Base-by-base conservation (phyloP, 257 asterid genomes). In the Oldenlandia corymbosa region DNA sequence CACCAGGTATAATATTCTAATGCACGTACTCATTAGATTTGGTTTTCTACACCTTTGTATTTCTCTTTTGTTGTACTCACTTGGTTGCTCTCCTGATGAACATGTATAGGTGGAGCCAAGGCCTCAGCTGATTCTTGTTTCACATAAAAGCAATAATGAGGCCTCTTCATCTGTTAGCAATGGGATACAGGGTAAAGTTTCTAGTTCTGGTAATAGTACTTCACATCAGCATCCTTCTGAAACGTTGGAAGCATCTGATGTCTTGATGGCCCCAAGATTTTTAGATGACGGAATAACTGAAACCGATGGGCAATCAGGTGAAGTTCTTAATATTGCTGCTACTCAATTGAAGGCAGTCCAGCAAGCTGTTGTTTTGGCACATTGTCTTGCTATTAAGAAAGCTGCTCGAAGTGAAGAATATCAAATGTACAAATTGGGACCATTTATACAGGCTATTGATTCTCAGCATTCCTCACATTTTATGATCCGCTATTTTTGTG, bases 401-500 rank as follows among this genome's bases (percentile, higher is more conserved):
- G 76, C 76, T 55, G 77, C 84, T 49, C 86, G 96, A 42, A 76
- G 64, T 78, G 97, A 89, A 71, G 99, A 92, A 76, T 49, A 85
- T 73, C 95, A 85, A 75, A 74, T 52, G 66, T 87, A 88, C 91
- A 84, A 92, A 73, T 80, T 92, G 97, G 95, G 95, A 70, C 96
- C 98, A 58, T 92, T 89, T 65, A 85, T 92, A 39, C 97, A 92
- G 87, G 96, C 99, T 60, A 78, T 89, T 79, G 91, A 89, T 82
- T 82, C 96, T 64, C 99, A 92, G 73, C 65, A 52, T 58, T 72
- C 88, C 68, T 83, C 95, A 50, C 88, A 80, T 32, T 85, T 78
- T 83, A 80, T 76, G 89, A 70, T 93, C 48, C 80, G 30, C 42
- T 81, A 78, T 76, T 76, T 81, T 74, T 84, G 94, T 68, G 80